Evolutionary conservation across 345 rosid genomes (phyloP), one percentile per base, ranked within the genome.

Genomic region (Geranium rotundifolium): DNA sequence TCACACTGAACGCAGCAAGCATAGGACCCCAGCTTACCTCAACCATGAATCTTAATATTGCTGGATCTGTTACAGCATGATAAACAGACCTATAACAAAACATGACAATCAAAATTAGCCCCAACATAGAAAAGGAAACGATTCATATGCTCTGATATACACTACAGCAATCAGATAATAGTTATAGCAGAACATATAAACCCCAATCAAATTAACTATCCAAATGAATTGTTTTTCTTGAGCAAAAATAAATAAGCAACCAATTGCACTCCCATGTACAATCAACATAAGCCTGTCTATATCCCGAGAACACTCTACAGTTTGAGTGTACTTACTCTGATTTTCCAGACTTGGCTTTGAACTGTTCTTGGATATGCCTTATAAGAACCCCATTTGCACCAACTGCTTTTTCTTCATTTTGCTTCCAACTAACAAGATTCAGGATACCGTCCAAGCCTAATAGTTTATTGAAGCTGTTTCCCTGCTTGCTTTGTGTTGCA

Each of bases 11-110:
- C 63, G 98, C 91, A 56, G 98, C 98, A 73, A 92, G 81, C 92
- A 87, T 85, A 57, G 96, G 96, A 67, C 91, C 98, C 96, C 98
- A 92, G 75, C 92, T 89, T 73, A 82, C 96, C 78, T 92, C 98
- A 72, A 87, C 85, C 95, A 92, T 92, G 79, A 89, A 92, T 79
- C 98, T 84, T 81, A 92, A 69, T 65, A 92, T 92, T 65, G 84
- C 82, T 65, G 82, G 79, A 77, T 89, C 95, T 31, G 90, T 84
- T 57, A 91, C 86, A 59, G 68, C 75, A 70, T 89, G 92, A 81
- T 89, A 91, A 34, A 75, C 75, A 73, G 89, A 82, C 81, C 98
- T 89, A 78, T 77, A 34, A 34, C 27, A 23, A 23, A 77, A 69
- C 62, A 57, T 37, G 15, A 54, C 20, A 46, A 56, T 1, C 7